These are phyloP conservation scores for Vigna radiata DNA, from an alignment of 306 rosid genomes.

Conservation along the genomic window DNA sequence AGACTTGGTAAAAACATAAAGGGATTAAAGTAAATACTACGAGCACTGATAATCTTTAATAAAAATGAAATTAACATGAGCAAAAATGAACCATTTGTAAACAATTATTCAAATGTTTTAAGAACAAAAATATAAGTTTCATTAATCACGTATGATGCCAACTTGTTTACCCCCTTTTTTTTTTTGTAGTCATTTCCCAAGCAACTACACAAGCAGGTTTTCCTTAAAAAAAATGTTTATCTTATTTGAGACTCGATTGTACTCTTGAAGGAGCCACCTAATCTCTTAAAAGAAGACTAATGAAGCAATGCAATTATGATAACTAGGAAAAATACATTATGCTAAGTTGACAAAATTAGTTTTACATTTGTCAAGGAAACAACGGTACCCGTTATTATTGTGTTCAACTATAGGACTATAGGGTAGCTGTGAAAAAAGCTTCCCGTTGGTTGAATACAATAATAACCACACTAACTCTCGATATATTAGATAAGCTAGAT, in stretches of 20 bases:
- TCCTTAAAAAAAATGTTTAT: neutral
- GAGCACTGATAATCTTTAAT: neutral
- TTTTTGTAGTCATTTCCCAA: neutral
- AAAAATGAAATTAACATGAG: neutral
- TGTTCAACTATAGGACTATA: too few species aligned
- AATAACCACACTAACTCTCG: slow-evolving; percentile 7
- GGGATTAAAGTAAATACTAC: neutral
- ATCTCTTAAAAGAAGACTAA: slow-evolving; percentile 21
- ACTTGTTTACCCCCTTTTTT: neutral
- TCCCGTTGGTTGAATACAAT: slow-evolving; percentile 39
- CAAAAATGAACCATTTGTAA: neutral
- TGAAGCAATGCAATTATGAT: neutral
- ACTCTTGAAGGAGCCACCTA: neutral
- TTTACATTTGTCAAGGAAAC: slow-evolving; percentile 34
- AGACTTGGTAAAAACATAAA: neutral
- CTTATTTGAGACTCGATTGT: neutral
- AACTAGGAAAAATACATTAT: slow-evolving; percentile 7
- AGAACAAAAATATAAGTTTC: neutral
- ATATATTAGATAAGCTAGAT: neutral
- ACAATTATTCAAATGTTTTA: neutral
- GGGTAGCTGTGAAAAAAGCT: neutral
- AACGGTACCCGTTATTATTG: neutral
- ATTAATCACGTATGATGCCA: neutral
- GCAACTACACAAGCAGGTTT: neutral
- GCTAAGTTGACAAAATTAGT: slow-evolving; percentile 21